Percentiles rank a stretch among this genome's conserved stretches.
phyloP scores from a whole-genome alignment of 192 early-diverging fungal genomes.

The Fimicolochytrium jonesii region DNA sequence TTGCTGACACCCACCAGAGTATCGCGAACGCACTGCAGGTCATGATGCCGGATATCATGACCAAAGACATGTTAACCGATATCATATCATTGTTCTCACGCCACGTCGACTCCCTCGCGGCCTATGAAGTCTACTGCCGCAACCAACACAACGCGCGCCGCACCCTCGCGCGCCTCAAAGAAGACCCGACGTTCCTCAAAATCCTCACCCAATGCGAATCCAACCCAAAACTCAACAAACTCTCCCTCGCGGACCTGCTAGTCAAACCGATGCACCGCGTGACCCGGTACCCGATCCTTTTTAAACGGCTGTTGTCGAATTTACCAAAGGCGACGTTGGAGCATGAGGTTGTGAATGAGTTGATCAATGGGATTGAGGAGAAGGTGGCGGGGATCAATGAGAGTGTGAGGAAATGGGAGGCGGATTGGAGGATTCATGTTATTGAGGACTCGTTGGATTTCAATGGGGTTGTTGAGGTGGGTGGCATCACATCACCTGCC shows the following conservation, averaged over 20 bases:
- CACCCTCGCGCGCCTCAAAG: slow-evolving; percentile 12
- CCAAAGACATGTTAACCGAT: background rate
- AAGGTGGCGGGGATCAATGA: slow-evolving; percentile 41
- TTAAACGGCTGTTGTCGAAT: slow-evolving; percentile 39
- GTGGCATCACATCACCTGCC: background rate
- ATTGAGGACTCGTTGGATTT: slow-evolving; percentile 53
- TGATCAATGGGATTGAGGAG: slow-evolving; percentile 40
- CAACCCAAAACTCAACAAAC: slow-evolving; percentile 44
- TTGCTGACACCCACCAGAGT: slow-evolving; percentile 34
- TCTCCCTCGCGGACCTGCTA: slow-evolving; percentile 37
- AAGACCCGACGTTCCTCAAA: slow-evolving; percentile 25
- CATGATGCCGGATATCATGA: background rate
- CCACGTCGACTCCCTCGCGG: slow-evolving; percentile 26
- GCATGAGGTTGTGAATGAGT: slow-evolving; percentile 24
- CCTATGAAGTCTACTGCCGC: slow-evolving; percentile 40
- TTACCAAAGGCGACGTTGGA: slow-evolving; percentile 11
- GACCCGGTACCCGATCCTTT: slow-evolving; percentile 46
- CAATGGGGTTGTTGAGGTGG: slow-evolving; percentile 41
- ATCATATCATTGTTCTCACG: slow-evolving; percentile 7
- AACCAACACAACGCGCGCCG: slow-evolving; percentile 42
- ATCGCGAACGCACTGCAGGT: background rate
- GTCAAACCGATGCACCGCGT: slow-evolving; percentile 53
- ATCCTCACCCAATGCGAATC: slow-evolving; percentile 35
- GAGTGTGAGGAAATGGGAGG: slow-evolving; percentile 36
- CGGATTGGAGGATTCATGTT: slow-evolving; percentile 33